Evolutionary conservation across 2,329 filamentous ascomycete genomes (phyloP), one percentile per base, ranked within the genome.

Genomic region (Cryphonectria carpinicola): DNA sequence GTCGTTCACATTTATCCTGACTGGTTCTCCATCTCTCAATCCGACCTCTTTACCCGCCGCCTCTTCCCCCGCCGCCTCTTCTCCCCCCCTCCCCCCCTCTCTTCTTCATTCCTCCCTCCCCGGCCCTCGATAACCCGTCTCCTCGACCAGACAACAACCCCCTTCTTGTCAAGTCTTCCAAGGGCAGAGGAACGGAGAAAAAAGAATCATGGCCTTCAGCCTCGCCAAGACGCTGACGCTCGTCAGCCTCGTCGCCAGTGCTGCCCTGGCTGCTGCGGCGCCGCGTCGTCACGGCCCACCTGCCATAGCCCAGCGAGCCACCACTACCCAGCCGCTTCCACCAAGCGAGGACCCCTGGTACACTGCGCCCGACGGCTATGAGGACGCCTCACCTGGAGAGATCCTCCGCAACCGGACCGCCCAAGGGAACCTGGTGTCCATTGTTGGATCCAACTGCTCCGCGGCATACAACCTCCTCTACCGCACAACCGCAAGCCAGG

Each of bases 381-480:
- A 66, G 32, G 54, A n/a, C 14, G 35, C 58, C n/a, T 56, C 56
- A 13, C 68, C 68, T 19, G 68, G 68, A 3, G 60, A 49, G 2
- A 49, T 70, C 17, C 63, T 70, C n/a, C 68, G 68, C 56, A 70
- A 67, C 68, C 64, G 68, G 22, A 70, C 68, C 11, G 68, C 68
- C 17, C 43, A 58, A 19, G 62, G 62, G 1, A 32, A 54, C 11
- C 49, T 70, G 35, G 37, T 54, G 13, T 7, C 43, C 11, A 14
- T 52, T 35, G 68, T 56, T 6, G 68, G 68, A 1, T 32, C 35
- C 49, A 66, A 70, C 28, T 70, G 69, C 69, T 71, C 69, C 4
- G 64, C 65, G 1, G 76, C 76, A 0, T 80, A 79, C 52, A 76
- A 81, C 19, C 77, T 82, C 25, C 75, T 82, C 1, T 82, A 79